Percentiles rank a stretch among this genome's conserved stretches.
Evolutionary conservation across 768 basidiomycete genomes (phyloP).

Genomic region (Lactarius hatsudake): DNA sequence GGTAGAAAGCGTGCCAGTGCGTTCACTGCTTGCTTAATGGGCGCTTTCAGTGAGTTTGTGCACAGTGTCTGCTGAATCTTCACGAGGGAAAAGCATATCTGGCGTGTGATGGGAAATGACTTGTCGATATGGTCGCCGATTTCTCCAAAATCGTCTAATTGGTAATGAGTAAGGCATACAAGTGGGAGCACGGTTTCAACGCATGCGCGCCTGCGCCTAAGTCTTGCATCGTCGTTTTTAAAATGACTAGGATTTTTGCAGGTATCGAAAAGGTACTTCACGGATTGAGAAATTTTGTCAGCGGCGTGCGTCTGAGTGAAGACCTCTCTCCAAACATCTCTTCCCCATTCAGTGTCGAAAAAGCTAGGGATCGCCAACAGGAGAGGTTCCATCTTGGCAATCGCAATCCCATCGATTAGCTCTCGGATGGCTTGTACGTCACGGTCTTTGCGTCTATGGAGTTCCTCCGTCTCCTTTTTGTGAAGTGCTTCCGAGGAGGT

Average conservation of each 20-base stretch:
- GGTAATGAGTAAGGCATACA: background rate
- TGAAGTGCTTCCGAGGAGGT: too few species aligned
- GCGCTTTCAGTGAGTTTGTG: background rate
- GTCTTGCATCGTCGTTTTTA: background rate
- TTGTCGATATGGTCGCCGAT: too few species aligned
- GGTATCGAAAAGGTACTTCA: background rate
- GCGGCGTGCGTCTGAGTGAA: background rate
- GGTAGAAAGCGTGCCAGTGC: background rate
- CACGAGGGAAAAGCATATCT: background rate
- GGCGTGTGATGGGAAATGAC: background rate
- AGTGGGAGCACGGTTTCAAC: background rate
- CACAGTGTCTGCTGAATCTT: background rate
- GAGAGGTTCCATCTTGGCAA: background rate
- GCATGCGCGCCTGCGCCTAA: background rate
- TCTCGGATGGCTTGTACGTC: too few species aligned
- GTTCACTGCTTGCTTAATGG: background rate
- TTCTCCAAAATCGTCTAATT: background rate
- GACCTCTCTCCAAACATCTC: background rate
- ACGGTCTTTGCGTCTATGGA: too few species aligned
- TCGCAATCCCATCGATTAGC: too few species aligned
- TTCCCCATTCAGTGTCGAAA: background rate
- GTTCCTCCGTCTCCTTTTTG: too few species aligned
- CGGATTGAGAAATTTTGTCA: background rate
- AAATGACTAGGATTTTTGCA: too few species aligned
- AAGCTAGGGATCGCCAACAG: background rate